Base-by-base conservation (phyloP, 208 protist genomes). In the Leptomonas pyrrhocoris region DNA sequence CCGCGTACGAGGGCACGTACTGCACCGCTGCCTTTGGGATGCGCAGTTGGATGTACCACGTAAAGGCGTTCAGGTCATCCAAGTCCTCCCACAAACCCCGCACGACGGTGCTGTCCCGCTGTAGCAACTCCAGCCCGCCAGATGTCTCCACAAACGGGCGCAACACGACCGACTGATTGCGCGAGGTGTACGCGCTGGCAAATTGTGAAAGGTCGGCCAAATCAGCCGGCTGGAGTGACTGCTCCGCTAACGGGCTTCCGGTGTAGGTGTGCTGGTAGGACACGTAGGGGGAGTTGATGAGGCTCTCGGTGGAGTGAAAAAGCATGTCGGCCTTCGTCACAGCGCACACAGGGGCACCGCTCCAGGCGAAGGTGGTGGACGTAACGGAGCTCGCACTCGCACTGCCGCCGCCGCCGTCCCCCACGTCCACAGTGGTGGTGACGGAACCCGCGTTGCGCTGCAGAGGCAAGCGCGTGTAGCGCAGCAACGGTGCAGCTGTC, bases 401-500 rank as follows among this genome's bases (percentile, higher is more conserved):
- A 88, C 11, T 18, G 45, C 55, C 83, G 81, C 27, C 84, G 75
- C 18, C 79, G 73, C 68, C 50, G 56, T 56, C 55, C 56, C 38
- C 64, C 27, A 56, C 65, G 31, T n/a, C 36, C 0, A 55, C 50
- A 16, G 23, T 45, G 54, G 63, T 57, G 42, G 55, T 73, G 34
- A 59, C 49, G 18, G 23, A 46, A 9, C 43, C 36, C 27, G 40
- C 50, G 28, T 25, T 53, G 31, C 74, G 63, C 25, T 46, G 50
- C 27, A 40, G 42, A 25, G 62, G 46, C 0, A 38, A 11, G 15
- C 74, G 68, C 12, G 63, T 23, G 64, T 80, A 95, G 7, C 48
- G 63, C 60, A 95, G 57, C 28, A 93, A 82, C 21, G 90, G 83
- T 6, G 84, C 90, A 0, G 84, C 82, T 19, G 86, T 91, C 85